phyloP scores from a whole-genome alignment of 257 asterid genomes.

The Salvia rosmarinus region DNA sequence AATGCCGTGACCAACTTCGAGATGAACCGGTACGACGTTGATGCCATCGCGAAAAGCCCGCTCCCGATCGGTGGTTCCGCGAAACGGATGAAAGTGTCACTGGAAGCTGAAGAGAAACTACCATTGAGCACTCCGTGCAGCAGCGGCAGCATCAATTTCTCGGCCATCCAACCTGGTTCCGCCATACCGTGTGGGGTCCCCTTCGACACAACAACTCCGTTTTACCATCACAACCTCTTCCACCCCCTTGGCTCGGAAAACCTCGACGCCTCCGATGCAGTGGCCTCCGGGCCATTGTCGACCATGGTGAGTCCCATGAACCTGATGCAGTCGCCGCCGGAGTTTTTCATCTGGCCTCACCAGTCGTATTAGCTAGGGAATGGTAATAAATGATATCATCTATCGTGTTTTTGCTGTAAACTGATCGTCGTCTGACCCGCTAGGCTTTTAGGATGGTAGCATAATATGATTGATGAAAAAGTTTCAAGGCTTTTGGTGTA shows the following conservation, averaged over 20 bases:
- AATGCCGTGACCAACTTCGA: constrained; percentile 92
- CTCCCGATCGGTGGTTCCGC: constrained; percentile 91
- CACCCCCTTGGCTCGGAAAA: constrained; percentile 49
- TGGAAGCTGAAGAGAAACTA: constrained; percentile 58
- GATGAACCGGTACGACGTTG: constrained; percentile 88
- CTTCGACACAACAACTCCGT: constrained; percentile 48
- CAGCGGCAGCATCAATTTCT: constrained; percentile 59
- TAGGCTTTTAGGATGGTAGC: constrained; percentile 41
- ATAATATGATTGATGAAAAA: constrained; percentile 19
- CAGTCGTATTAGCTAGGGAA: constrained; percentile 56
- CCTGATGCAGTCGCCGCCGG: constrained; percentile 57
- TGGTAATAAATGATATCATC: not conserved
- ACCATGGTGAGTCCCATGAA: constrained; percentile 52
- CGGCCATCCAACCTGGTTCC: constrained; percentile 53
- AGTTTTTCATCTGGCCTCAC: constrained; percentile 85
- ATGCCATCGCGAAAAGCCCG: constrained; percentile 74
- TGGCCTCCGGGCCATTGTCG: constrained; percentile 27
- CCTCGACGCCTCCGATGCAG: constrained; percentile 7
- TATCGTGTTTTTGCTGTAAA: constrained; percentile 28
- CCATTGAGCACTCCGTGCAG: constrained; percentile 38
- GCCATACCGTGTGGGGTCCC: constrained; percentile 68
- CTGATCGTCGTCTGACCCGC: constrained; percentile 53
- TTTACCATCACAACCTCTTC: constrained; percentile 63
- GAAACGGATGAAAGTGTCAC: constrained; percentile 70
- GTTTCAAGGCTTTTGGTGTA: constrained; percentile 41